These are phyloP conservation scores for Saururus chinensis DNA, from an alignment of 164 flowering plant genomes.

Conservation along the genomic window DNA sequence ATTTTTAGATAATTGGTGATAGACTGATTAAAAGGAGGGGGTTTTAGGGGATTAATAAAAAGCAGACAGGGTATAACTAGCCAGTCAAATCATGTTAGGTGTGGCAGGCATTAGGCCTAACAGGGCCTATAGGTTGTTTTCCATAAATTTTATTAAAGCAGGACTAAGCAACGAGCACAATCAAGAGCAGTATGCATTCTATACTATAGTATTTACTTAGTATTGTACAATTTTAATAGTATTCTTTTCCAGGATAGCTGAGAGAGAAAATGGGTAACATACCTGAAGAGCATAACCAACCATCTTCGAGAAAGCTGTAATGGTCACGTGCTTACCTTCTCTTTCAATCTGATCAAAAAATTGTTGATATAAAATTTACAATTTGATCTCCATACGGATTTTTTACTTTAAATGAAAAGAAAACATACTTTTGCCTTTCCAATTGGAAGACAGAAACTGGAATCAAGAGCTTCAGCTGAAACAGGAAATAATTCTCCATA, in stretches of 20 bases:
- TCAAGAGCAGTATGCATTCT: not conserved
- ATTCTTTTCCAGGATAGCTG: not conserved
- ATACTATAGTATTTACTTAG: too few species aligned
- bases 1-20: too few species aligned
- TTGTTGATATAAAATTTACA: not conserved
- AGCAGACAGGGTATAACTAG: too few species aligned
- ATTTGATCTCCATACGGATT: not conserved
- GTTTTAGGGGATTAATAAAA: too few species aligned
- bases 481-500: conserved; percentile 91
- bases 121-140: too few species aligned
- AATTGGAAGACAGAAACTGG: conserved; percentile 76
- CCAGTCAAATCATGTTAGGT: too few species aligned
- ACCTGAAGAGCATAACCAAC: conserved; percentile 89
- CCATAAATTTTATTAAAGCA: not conserved
- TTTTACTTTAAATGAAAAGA: not conserved
- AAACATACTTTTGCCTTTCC: conserved; percentile 80
- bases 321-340: conserved; percentile 81
- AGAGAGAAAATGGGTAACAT: conserved; percentile 7
- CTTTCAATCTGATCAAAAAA: conserved; percentile 53
- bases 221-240: not conserved
- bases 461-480: conserved; percentile 80
- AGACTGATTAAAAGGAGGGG: too few species aligned
- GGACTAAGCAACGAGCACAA: not conserved
- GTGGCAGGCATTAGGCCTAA: too few species aligned
- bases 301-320: conserved; percentile 85